These are phyloP conservation scores for Morella rubra DNA, from an alignment of 306 rosid species.

Conservation along the genomic window DNA sequence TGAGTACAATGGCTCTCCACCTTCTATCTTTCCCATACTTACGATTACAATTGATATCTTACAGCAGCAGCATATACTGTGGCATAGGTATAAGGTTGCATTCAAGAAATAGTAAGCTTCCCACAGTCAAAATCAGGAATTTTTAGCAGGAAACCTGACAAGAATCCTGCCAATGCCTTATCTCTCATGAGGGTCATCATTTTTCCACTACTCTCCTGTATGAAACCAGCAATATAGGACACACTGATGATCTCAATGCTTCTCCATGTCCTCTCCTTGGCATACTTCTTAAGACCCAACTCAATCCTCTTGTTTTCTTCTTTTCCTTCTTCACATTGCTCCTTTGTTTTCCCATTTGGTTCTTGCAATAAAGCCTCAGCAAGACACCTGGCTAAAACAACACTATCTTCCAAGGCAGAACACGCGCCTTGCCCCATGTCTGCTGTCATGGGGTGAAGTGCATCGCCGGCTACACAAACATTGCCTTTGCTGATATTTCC, in stretches of 20 bases:
- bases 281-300: conserved; percentile 35
- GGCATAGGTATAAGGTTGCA: background rate
- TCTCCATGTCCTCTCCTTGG: conserved; percentile 25
- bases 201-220: conserved; percentile 1
- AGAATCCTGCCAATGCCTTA: conserved; percentile 3
- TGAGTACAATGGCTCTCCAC: background rate
- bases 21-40: conserved; percentile 33
- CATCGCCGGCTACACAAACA: conserved; percentile 70
- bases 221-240: background rate
- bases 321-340: background rate
- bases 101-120: conserved; percentile 4
- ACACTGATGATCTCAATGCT: background rate
- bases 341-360: background rate
- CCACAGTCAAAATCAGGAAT: conserved; percentile 13
- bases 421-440: conserved; percentile 72
- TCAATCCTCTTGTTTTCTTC: conserved; percentile 25
- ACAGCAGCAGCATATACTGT: background rate
- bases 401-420: conserved; percentile 60
- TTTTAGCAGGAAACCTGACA: background rate
- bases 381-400: conserved; percentile 39
- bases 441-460: conserved; percentile 69
- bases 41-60: background rate
- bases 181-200: background rate
- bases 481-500: conserved; percentile 64
- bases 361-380: conserved; percentile 21